These are phyloP conservation scores for Bacidia gigantensis DNA, from an alignment of 495 filamentous ascomycete species.

Conservation along the genomic window DNA sequence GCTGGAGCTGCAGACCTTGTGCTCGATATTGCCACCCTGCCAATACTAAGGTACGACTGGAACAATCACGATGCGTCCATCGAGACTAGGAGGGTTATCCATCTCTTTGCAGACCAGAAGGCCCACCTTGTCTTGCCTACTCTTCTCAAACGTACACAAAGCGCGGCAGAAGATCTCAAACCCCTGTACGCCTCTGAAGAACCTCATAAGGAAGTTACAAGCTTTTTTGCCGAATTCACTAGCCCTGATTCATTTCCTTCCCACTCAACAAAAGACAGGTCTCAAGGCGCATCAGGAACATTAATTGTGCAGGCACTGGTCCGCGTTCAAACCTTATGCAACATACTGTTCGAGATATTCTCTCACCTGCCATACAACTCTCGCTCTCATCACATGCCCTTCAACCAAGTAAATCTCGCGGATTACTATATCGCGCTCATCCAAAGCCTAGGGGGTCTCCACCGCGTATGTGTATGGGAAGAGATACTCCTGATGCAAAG, in stretches of 20 bases:
- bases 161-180: conserved; percentile 49
- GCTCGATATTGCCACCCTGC: conserved; percentile 68
- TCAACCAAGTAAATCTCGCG: conserved; percentile 59
- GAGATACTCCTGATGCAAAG: conserved; percentile 58
- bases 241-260: conserved; percentile 21
- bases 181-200: conserved; percentile 43
- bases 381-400: conserved; percentile 44
- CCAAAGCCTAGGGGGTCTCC: conserved; percentile 56
- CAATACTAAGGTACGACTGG: conserved; percentile 65
- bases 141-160: conserved; percentile 57
- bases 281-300: conserved; percentile 44
- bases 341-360: conserved; percentile 59
- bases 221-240: conserved; percentile 56
- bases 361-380: conserved; percentile 48
- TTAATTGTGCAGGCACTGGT: conserved; percentile 62
- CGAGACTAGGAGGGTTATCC: conserved; percentile 57
- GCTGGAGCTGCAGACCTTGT: conserved; percentile 69
- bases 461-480: conserved; percentile 70
- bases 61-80: conserved; percentile 49
- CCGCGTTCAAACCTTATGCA: conserved; percentile 56
- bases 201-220: conserved; percentile 30
- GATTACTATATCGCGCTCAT: conserved; percentile 63
- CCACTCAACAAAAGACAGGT: not conserved
- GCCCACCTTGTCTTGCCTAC: conserved; percentile 72
- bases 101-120: conserved; percentile 68